Percentiles rank a stretch among this genome's conserved stretches.
phyloP scores from a whole-genome alignment of 169 alveolate genomes.

The Plasmodium fragile region DNA sequence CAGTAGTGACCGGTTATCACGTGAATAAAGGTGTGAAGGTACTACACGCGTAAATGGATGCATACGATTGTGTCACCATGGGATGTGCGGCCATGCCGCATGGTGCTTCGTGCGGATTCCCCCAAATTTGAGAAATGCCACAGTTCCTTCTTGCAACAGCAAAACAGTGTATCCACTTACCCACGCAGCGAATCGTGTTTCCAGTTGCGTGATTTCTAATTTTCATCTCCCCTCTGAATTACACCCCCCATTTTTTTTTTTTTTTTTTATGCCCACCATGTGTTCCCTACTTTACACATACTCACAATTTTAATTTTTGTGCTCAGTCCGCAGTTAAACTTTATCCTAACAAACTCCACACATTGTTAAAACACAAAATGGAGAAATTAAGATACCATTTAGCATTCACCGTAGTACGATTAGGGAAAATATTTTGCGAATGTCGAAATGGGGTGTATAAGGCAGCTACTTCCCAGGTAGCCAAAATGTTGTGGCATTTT shows the following conservation, averaged over 20 bases:
- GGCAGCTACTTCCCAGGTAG: not conserved
- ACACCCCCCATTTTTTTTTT: not conserved
- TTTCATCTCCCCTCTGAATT: not conserved
- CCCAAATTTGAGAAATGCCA: not conserved
- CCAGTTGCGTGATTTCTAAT: not conserved
- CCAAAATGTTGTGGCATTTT: not conserved
- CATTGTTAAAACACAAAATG: not conserved
- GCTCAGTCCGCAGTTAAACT: not conserved
- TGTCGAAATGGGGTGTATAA: not conserved
- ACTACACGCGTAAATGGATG: not conserved
- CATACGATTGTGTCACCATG: not conserved
- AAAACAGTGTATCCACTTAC: not conserved
- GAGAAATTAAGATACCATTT: not conserved
- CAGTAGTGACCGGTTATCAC: not conserved
- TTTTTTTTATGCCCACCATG: not conserved
- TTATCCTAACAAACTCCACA: not conserved
- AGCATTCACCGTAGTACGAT: not conserved
- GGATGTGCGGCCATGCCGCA: not conserved
- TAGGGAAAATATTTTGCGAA: not conserved
- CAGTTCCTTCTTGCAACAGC: not conserved
- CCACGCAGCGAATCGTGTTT: not conserved
- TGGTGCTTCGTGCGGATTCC: not conserved
- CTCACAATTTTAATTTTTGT: not conserved
- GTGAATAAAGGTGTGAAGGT: not conserved
- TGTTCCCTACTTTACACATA: not conserved